Percentiles rank a stretch among this genome's conserved stretches.
Conservation (phyloP, 2,329 filamentous ascomycete genomes). For the Penicillium sp. region DNA sequence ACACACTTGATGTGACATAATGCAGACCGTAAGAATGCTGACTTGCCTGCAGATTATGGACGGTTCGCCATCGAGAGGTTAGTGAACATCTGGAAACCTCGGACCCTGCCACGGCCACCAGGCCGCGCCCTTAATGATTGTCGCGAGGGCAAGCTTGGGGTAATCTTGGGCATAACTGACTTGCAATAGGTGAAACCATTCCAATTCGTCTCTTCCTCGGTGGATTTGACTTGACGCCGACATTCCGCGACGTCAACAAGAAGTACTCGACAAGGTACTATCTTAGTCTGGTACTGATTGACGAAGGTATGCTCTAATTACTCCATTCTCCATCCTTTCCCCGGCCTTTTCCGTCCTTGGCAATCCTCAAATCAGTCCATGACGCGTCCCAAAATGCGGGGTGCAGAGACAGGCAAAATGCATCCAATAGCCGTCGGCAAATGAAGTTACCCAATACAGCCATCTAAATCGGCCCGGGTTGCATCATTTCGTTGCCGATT, state of each 20-base stretch:
- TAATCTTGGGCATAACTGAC: conserved; percentile 19
- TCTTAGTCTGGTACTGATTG: conserved; percentile 89
- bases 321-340: neutral
- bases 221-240: conserved; percentile 94
- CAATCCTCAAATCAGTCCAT: neutral
- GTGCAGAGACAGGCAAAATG: conserved; percentile 5
- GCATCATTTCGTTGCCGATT: conserved; percentile 12
- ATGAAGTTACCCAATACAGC: conserved; percentile 27
- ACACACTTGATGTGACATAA: neutral
- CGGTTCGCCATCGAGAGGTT: conserved; percentile 91
- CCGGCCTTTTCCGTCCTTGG: neutral
- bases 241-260: conserved; percentile 99
- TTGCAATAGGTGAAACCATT: conserved; percentile 70
- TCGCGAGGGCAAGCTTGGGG: neutral
- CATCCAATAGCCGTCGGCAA: conserved; percentile 38
- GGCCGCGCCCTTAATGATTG: too few species aligned
- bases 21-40: neutral
- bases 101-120: neutral
- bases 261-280: conserved; percentile 99
- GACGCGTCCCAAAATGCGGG: conserved; percentile 3
- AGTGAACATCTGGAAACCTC: conserved; percentile 27
- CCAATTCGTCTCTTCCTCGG: conserved; percentile 95
- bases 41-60: conserved; percentile 76
- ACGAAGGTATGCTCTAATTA: conserved; percentile 64
- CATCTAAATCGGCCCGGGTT: conserved; percentile 18